phyloP scores from a whole-genome alignment of 1,284 basidiomycete genomes.

The Naganishia sp. region DNA sequence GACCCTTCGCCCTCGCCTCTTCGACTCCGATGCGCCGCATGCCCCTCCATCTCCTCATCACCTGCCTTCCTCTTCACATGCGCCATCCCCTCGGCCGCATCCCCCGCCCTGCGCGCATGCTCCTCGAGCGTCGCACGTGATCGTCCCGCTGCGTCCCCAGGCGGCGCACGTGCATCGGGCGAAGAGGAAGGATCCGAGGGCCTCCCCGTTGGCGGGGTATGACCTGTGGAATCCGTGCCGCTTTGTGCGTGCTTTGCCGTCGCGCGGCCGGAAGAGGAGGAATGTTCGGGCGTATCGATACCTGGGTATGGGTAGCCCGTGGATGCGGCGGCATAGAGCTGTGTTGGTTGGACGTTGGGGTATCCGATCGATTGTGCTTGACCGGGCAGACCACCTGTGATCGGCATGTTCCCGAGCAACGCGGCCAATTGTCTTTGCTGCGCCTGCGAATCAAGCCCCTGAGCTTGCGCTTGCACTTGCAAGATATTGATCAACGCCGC shows the following conservation, averaged over 20 bases:
- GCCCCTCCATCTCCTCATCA: conserved; percentile 31
- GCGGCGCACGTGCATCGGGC: background rate
- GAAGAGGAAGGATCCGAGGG: background rate
- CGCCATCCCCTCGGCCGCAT: background rate
- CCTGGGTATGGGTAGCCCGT: conserved; percentile 26
- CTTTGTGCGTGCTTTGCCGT: background rate
- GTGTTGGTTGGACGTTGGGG: background rate
- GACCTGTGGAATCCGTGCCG: background rate
- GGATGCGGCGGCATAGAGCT: background rate
- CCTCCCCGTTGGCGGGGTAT: background rate
- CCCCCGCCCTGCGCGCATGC: background rate
- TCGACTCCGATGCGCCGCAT: conserved; percentile 24
- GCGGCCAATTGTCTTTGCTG: conserved; percentile 16
- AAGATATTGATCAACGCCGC: conserved; percentile 20
- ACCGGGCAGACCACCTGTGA: background rate
- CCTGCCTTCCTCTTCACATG: conserved; percentile 27
- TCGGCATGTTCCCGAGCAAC: background rate
- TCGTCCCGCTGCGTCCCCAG: background rate
- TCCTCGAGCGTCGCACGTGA: background rate
- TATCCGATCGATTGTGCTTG: background rate
- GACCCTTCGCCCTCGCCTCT: conserved; percentile 16
- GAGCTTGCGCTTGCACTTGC: conserved; percentile 12
- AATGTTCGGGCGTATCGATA: conserved; percentile 31
- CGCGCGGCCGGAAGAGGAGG: background rate
- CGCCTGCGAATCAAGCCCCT: background rate